phyloP scores from a whole-genome alignment of 805 yeast species.

The Barnettozyma vustinii region DNA sequence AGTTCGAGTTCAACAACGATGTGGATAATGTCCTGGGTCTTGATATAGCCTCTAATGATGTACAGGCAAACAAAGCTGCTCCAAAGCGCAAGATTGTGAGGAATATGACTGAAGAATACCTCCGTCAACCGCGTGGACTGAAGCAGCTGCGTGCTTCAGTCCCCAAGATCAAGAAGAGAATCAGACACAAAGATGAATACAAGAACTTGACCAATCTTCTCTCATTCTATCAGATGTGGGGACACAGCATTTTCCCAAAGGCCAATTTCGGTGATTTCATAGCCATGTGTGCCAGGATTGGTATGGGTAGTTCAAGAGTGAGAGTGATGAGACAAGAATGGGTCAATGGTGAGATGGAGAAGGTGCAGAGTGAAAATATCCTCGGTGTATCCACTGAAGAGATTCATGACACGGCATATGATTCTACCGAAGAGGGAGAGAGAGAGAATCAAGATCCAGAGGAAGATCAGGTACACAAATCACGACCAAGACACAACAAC shows the following conservation, averaged over 20 bases:
- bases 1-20: background rate
- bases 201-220: conserved; percentile 46
- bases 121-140: conserved; percentile 50
- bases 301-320: conserved; percentile 36
- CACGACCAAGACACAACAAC: conserved; percentile 16
- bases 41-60: background rate
- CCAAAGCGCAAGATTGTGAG: background rate
- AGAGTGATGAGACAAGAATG: conserved; percentile 36
- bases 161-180: conserved; percentile 20
- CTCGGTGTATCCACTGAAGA: conserved; percentile 3
- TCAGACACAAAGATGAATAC: conserved; percentile 37
- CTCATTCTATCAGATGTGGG: conserved; percentile 66
- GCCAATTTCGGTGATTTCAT: conserved; percentile 72
- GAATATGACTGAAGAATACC: conserved; percentile 45
- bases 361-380: conserved; percentile 3
- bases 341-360: conserved; percentile 34
- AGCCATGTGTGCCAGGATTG: conserved; percentile 44
- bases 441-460: background rate
- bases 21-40: conserved; percentile 12
- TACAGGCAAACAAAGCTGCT: background rate
- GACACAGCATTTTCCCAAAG: conserved; percentile 71
- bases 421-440: conserved; percentile 10
- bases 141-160: conserved; percentile 40
- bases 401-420: background rate
- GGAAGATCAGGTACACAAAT: background rate